Base-by-base conservation (phyloP, 192 early-diverging fungal genomes). In the Coemansia sp. region DNA sequence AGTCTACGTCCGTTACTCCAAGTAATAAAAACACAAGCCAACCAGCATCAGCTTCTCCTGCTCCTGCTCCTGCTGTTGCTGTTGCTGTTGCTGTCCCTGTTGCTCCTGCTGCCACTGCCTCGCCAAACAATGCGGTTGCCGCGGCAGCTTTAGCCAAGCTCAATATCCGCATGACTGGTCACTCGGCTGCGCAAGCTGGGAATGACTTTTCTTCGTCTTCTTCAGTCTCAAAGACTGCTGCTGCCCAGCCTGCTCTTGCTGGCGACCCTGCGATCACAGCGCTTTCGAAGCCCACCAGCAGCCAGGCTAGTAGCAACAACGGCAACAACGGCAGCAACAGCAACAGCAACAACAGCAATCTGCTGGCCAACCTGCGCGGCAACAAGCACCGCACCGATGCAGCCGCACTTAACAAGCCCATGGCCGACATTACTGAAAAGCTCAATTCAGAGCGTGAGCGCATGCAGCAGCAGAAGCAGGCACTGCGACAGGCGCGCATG, bases 391-490 rank as follows among this genome's bases (percentile, higher is more conserved):
- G 75, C 49, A 77, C 72, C 20, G 84, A 83, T 31, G 83, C 68
- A 1, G 76, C 69, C 17, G 83, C 76, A 50, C 85, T 72, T 60
- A 86, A 59, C 64, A 85, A 67, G 77, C 86, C 68, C 8, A 82
- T 82, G 69, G 85, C 87, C 12, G 85, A 91, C 18, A 82, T 82
- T 14, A 76, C 74, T 1, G 79, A 82, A 49, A 82, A 82, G 65
- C 88, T 91, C 16, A 86, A 81, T 17, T 85, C 83, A 4, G 94
- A 96, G 75, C 91, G 94, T 40, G 89, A 87, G 56, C 83, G 87
- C 34, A 85, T 95, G 22, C 82, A 89, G 36, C 87, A 91, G 66
- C 88, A 86, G 61, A 92, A 89, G 66, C 88, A 90, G 67, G 88
- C 85, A 11, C 63, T 94, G 51, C 64, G 86, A 20, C 91, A 91